These are phyloP conservation scores for Hypocreales sp. DNA, from an alignment of 2,329 filamentous ascomycete genomes.

Conservation along the genomic window DNA sequence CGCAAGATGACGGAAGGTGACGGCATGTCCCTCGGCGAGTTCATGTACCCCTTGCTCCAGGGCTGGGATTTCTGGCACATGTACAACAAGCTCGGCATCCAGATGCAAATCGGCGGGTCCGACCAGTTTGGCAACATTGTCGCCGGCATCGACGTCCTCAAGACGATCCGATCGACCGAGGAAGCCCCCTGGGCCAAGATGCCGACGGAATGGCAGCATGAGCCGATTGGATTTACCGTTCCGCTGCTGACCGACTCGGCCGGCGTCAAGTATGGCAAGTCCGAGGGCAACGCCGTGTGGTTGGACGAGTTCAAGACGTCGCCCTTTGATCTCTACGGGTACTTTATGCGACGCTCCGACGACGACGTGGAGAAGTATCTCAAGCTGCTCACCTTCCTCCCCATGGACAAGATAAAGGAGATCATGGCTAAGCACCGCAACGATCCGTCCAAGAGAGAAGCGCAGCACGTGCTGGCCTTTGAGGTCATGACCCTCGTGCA, in stretches of 20 bases:
- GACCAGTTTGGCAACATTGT: conserved; percentile 97
- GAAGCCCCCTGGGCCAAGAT: conserved; percentile 25
- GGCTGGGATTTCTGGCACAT: conserved; percentile 95
- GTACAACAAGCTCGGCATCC: conserved; percentile 48
- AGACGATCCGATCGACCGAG: conserved; percentile 49
- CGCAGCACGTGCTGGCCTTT: conserved; percentile 69
- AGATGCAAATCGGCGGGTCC: conserved; percentile 85
- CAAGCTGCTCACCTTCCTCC: conserved; percentile 82
- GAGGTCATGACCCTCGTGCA: conserved; percentile 76
- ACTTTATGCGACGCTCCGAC: conserved; percentile 74
- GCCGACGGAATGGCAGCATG: conserved; percentile 26
- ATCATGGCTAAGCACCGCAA: conserved; percentile 52
- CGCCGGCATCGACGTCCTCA: conserved; percentile 73
- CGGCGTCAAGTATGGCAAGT: conserved; percentile 90
- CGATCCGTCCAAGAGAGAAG: conserved; percentile 56
- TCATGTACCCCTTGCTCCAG: conserved; percentile 84
- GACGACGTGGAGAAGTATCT: conserved; percentile 67
- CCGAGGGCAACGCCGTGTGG: conserved; percentile 87
- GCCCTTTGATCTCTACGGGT: conserved; percentile 77
- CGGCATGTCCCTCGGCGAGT: conserved; percentile 89
- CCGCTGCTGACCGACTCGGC: conserved; percentile 75
- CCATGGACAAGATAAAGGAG: conserved; percentile 47
- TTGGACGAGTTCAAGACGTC: conserved; percentile 69
- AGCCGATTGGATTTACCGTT: conserved; percentile 75
- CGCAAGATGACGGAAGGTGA: conserved; percentile 70